Evolutionary conservation across 306 rosid species (phyloP), one percentile per base, ranked within the genome.

Genomic region (Abrus precatorius): DNA sequence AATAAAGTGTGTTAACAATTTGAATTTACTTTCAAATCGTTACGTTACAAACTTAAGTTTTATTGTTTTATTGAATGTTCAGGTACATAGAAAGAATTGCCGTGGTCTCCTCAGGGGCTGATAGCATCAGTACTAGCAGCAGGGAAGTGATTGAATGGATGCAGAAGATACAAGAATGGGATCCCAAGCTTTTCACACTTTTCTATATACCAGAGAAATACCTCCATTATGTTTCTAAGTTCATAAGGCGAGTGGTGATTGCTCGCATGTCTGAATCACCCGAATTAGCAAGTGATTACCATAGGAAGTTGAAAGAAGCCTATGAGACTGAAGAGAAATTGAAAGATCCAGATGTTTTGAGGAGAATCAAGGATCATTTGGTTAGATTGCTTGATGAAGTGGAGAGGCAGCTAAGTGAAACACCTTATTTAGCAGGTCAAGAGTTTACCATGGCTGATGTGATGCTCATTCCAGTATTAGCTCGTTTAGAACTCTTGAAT

Each of bases 31-130:
- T 13, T 63, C 45, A 63, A 36, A 63, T 40, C 48, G 6, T 63
- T 36, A 63, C n/a, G 50, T 14, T 65, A n/a, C n/a, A 38, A 40
- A 65, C 49, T 7, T 2, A 38, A 65, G 13, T 40, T n/a, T 40
- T 38, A 63, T n/a, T 36, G 9, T n/a, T 63, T 29, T 6, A 27
- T 40, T 65, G 49, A 65, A 65, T 65, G 32, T 14, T 40, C 71
- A 65, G 71, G 71, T 65, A 65, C 71, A 65, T 65, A 40, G 71
- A 65, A 65, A 65, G 71, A 40, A 40, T 65, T 65, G 71, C 50
- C n/a, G 49, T 40, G 47, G 50, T 65, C 14, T 65, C 50, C 33
- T 2, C 69, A 7, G 69, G 69, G 69, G 49, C 49, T 36, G 69
- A 63, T 30, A 63, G 69, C n/a, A 63, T n/a, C 49, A 38, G 69